Conservation (phyloP, 2,329 filamentous ascomycete genomes). For the Claviceps sp. region DNA sequence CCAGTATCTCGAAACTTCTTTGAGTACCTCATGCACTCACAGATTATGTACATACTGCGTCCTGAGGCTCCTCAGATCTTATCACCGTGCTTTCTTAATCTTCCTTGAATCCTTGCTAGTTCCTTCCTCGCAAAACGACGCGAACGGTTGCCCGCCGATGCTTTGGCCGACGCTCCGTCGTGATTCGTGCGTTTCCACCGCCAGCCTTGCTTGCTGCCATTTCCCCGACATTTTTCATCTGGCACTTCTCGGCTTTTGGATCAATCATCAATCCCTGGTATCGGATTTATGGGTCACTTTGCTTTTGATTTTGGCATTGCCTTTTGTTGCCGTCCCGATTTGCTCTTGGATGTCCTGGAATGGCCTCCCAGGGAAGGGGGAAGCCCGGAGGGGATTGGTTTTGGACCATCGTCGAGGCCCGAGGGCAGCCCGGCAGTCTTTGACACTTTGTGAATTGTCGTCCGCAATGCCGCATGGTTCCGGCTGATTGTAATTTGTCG, state of each 20-base stretch:
- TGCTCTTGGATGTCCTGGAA: neutral
- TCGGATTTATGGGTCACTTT: neutral
- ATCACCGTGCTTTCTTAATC: neutral
- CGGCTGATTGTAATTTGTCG: conserved; percentile 4
- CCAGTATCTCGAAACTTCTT: too few species aligned
- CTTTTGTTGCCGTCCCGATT: neutral
- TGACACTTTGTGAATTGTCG: conserved; percentile 4
- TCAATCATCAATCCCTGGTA: neutral
- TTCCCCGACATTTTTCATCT: neutral
- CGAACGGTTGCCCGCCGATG: neutral
- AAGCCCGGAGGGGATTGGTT: too few species aligned
- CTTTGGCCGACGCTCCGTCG: neutral
- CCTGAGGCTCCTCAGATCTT: neutral
- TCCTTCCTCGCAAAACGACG: neutral
- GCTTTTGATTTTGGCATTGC: neutral
- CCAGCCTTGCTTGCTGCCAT: neutral
- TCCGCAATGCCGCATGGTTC: conserved; percentile 2
- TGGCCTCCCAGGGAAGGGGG: too few species aligned
- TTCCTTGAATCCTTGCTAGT: neutral
- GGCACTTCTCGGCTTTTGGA: too few species aligned
- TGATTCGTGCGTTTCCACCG: neutral
- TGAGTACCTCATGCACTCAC: too few species aligned
- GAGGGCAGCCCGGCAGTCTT: neutral
- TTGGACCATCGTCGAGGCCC: too few species aligned
- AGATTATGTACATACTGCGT: too few species aligned